Percentiles rank a stretch among this genome's conserved stretches.
phyloP scores from a whole-genome alignment of 192 early-diverging fungal genomes.

The Coemansia sp. region DNA sequence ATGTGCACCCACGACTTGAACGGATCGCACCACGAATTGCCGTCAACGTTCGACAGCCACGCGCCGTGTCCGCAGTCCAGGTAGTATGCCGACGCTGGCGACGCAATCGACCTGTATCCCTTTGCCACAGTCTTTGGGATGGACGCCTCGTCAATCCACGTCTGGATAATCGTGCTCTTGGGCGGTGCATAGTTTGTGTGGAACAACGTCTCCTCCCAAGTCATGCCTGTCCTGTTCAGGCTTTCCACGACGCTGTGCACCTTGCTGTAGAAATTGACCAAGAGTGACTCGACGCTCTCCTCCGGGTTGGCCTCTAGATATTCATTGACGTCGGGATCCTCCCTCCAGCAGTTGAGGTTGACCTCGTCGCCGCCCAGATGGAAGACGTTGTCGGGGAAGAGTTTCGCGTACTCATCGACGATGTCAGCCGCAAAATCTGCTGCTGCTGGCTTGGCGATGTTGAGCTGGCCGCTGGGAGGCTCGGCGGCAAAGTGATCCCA shows the following conservation, averaged over 20 bases:
- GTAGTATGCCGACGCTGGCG: constrained; percentile 66
- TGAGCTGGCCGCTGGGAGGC: constrained; percentile 85
- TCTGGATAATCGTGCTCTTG: constrained; percentile 70
- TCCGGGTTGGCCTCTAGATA: constrained; percentile 41
- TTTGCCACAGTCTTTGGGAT: constrained; percentile 60
- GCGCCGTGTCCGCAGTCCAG: constrained; percentile 79
- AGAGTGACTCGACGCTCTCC: constrained; percentile 39
- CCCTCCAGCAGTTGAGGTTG: constrained; percentile 70
- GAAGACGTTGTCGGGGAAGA: constrained; percentile 73
- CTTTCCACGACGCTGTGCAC: constrained; percentile 56
- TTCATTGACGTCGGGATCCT: constrained; percentile 52
- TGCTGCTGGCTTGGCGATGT: constrained; percentile 67
- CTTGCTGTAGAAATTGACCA: constrained; percentile 58
- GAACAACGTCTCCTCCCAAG: constrained; percentile 81
- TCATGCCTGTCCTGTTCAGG: constrained; percentile 64
- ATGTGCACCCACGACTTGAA: constrained; percentile 77
- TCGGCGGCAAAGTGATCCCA: constrained; percentile 68
- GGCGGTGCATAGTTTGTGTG: constrained; percentile 58
- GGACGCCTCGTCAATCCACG: constrained; percentile 69
- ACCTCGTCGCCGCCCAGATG: constrained; percentile 84
- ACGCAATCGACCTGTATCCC: constrained; percentile 70
- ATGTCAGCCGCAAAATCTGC: constrained; percentile 65
- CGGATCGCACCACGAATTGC: constrained; percentile 76
- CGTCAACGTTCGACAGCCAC: constrained; percentile 70
- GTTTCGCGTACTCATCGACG: constrained; percentile 64